Conservation (phyloP, 306 rosid species). For the Glycine tomentella region DNA sequence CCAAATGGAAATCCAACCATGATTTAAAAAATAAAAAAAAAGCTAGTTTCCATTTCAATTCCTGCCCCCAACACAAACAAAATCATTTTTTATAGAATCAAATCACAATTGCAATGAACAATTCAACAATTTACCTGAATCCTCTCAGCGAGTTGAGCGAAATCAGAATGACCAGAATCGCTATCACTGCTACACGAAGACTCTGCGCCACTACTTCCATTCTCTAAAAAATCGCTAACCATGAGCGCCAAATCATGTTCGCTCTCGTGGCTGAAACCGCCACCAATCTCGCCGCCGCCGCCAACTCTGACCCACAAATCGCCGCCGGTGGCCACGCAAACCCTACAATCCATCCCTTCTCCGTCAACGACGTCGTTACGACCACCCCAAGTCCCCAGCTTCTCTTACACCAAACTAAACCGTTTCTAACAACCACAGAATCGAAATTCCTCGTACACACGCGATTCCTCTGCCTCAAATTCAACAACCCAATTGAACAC, state of each 20-base stretch:
- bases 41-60: background rate
- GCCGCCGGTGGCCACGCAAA: conserved; percentile 63
- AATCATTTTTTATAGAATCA: background rate
- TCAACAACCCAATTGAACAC: conserved; percentile 16
- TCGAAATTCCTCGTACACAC: background rate
- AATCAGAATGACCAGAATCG: conserved; percentile 81
- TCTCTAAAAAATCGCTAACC: conserved; percentile 92
- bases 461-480: conserved; percentile 10
- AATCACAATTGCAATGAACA: background rate
- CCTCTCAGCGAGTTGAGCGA: conserved; percentile 78
- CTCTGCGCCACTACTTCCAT: conserved; percentile 86
- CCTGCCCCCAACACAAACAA: too few relatives aligned
- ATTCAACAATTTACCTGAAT: conserved; percentile 56
- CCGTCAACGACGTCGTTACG: conserved; percentile 38
- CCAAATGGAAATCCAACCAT: background rate
- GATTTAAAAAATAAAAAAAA: too few relatives aligned
- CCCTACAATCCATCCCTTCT: conserved; percentile 65
- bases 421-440: conserved; percentile 18
- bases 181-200: conserved; percentile 94
- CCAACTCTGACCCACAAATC: conserved; percentile 66
- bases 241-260: conserved; percentile 85
- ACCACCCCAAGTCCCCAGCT: conserved; percentile 38
- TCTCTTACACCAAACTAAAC: conserved; percentile 16
- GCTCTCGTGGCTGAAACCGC: conserved; percentile 89
- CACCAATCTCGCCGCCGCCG: conserved; percentile 61